Base-by-base conservation (phyloP, 768 basidiomycete species). In the Suillus discolor region DNA sequence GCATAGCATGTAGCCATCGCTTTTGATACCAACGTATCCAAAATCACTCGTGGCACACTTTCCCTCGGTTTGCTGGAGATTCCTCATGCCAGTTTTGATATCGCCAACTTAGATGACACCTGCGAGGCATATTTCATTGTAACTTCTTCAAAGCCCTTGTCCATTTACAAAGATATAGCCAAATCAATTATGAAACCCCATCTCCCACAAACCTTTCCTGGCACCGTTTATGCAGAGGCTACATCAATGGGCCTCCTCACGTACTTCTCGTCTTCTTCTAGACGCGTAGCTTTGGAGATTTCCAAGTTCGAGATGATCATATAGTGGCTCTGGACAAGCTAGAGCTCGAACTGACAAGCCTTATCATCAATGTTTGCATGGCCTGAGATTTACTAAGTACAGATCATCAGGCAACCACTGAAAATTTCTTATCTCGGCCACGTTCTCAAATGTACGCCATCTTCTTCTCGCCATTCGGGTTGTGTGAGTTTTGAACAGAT, bases 181-280 rank as follows among this genome's bases (percentile, higher is more conserved):
- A 38, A 36, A 20, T 36, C 45, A 31, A 25, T 51, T 51, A 16
- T 51, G 7, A 36, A 49, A 20, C 12, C n/a, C n/a, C 20, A 11
- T 16, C 38, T 34, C 25, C 38, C 45, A 25, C 44, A 25, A 28
- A 34, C 31, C 20, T 44, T 47, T 12, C 4, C 28, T 38, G 25
- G 61, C 12, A 18, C 31, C 18, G 25, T 62, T 28, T 45, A 36
- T 23, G 25, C 61, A 1, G 61, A 51, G 42, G 15, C 28, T 8
- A 51, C 45, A 31, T n/a, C 36, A 16, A 62, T 62, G 45, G 31
- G 45, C 31, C 45, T 62, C n/a, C 44, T 51, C 12, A 47, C 31
- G 13, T 34, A 62, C 61, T 44, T 62, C 51, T 31, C 51, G 7
- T 3, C 25, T 28, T 18, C 51, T 53, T 31, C 51, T 4, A 53